Evolutionary conservation across 345 rosid species (phyloP).

Genomic region (Nephelium lappaceum): DNA sequence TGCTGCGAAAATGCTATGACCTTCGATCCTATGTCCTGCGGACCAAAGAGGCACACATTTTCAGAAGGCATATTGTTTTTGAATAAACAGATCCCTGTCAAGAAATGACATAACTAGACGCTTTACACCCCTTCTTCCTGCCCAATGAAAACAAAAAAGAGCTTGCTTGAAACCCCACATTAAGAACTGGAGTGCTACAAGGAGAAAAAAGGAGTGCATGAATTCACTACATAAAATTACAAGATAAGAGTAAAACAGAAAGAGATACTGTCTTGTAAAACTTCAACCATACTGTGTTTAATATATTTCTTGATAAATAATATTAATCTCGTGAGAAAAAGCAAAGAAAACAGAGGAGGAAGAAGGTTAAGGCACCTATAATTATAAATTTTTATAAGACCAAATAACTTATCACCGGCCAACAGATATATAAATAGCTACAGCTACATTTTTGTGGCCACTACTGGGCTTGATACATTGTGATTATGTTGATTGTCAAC

Average conservation of each 20-base stretch:
- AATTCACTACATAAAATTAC: background rate
- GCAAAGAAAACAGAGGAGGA: too few relatives aligned
- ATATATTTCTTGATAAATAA: too few relatives aligned
- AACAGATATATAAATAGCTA: background rate
- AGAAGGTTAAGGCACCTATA: too few relatives aligned
- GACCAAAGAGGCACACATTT: conserved; percentile 11
- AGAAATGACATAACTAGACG: background rate
- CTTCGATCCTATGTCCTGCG: conserved; percentile 81
- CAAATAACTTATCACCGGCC: too few relatives aligned
- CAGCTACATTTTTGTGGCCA: conserved; percentile 25
- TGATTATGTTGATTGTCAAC: conserved; percentile 31
- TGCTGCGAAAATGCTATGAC: conserved; percentile 71
- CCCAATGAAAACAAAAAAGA: background rate
- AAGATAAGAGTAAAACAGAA: background rate
- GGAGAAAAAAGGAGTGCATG: background rate
- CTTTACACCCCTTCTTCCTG: background rate
- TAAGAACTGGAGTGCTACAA: background rate
- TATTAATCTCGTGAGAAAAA: too few relatives aligned
- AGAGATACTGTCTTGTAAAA: background rate
- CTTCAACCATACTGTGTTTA: too few relatives aligned
- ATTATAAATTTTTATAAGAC: too few relatives aligned
- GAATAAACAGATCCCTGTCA: background rate
- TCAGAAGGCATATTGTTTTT: background rate
- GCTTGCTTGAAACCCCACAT: background rate
- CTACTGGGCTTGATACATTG: conserved; percentile 40